Evolutionary conservation across 108 stramenopile species (phyloP), one percentile per base, ranked within the genome.

Genomic region (Aurantiochytrium sp.): DNA sequence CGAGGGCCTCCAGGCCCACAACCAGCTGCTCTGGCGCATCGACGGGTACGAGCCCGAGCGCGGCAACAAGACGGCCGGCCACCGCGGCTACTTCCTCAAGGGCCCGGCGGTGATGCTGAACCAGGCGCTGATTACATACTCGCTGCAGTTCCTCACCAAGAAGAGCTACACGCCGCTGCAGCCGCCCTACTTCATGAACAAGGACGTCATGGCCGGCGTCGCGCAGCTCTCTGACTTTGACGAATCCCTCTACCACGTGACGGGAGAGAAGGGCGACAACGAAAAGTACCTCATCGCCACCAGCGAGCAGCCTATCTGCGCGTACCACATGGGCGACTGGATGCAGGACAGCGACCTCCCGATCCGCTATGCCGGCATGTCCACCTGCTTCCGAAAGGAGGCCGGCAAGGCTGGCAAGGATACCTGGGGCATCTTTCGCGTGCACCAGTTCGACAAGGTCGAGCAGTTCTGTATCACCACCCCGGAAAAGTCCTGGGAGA

Each of bases 381-480:
- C 97, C 39, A 99, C 98, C 31, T 99, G 99, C 89, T 99, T 99
- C 93, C 96, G 99, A 36, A 99, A 99, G 94, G 99, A 99, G 94
- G 99, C 99, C 36, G 99, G 99, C 19, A 93, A 94, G 31, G 95
- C 95, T 81, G 99, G 99, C 52, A 95, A 95, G 91, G 99, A 99
- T 90, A 98, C 97, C 87, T 97, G 99, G 89, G 99, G 99, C 37
- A 99, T 99, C 88, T 99, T 99, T 91, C 96, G 99, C 31, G 99
- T 99, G 5, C 99, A 99, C 91, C 99, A 99, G 91, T 99, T 99
- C 92, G 98, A 99, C 90, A 99, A 99, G 95, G 96, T 99, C 87
- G 99, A 99, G 91, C 99, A 99, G 92, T 99, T 99, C 92, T 96
- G 96, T 88, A 91, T 99, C 55, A 96, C 96, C 88, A 97, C 97